Evolutionary conservation across 345 rosid species (phyloP), one percentile per base, ranked within the genome.

Genomic region (Hypericum perforatum): DNA sequence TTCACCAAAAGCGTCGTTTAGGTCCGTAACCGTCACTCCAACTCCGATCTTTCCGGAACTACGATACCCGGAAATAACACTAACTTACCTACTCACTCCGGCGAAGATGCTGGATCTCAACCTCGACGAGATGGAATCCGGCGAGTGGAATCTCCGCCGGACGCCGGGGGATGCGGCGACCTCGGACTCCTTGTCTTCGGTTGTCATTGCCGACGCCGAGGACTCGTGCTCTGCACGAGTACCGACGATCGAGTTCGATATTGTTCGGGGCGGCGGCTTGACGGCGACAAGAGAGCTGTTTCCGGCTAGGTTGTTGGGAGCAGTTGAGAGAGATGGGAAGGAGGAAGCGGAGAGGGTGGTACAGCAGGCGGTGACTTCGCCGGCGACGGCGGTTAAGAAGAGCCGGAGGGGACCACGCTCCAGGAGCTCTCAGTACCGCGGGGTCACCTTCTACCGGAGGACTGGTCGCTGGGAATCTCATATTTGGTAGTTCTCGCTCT

Each of bases 401-500:
- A 84, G 95, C 56, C 67, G 98, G 73, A 68, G 98, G 57, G 98
- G 98, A 13, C 98, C 98, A 9, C 76, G 96, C 74, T 91, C 98
- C n/a, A 77, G 85, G 60, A 91, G 98, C 66, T 91, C 98, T 8
- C 96, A 87, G 70, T 91, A 84, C 47, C 70, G 98, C 66, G 98
- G 98, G 10, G 98, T 91, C 41, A 91, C 98, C 51, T 91, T 91
- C 58, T 91, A 91, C 12, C 61, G 98, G 62, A 82, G 98, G 57
- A 91, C 98, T 12, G 96, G 98, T 13, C 61, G 98, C 52, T 91
- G 98, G 98, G 98, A 87, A 61, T 91, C 98, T 13, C 98, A 91
- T 76, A 91, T 91, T 46, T 91, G 98, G 98, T 90, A 41, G 29
- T 49, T 16, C 32, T 22, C 32, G 32, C 32, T 22, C 32, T 22